Conservation (phyloP, 2,329 filamentous ascomycete genomes). For the Fulvia fulva region DNA sequence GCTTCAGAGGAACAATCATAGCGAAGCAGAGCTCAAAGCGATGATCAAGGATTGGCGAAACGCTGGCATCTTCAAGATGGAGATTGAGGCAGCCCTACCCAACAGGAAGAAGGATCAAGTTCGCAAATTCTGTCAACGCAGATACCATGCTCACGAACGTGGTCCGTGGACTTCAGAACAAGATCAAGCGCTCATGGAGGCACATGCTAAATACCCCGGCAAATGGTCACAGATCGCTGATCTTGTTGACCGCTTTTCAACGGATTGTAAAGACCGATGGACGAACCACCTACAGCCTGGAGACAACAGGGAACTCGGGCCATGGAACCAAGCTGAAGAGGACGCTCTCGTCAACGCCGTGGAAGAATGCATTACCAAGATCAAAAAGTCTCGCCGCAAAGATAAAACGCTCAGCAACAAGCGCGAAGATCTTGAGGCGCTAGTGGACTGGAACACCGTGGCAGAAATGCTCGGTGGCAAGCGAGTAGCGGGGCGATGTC, state of each 20-base stretch:
- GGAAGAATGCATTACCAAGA: constrained; percentile 48
- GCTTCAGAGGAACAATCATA: constrained; percentile 14
- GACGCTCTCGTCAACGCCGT: constrained; percentile 51
- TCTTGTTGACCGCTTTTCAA: constrained; percentile 60
- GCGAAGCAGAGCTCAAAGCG: constrained; percentile 19
- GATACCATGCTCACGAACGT: constrained; percentile 61
- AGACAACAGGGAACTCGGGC: constrained; percentile 48
- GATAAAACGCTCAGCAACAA: constrained; percentile 3
- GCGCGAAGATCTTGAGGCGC: constrained; percentile 46
- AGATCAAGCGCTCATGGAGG: constrained; percentile 50
- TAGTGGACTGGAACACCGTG: constrained; percentile 64
- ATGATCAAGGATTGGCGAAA: constrained; percentile 29
- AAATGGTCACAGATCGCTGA: constrained; percentile 61
- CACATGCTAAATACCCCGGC: constrained; percentile 48
- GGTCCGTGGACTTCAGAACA: constrained; percentile 58
- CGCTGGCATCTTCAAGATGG: constrained; percentile 30
- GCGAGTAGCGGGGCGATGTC: constrained; percentile 64
- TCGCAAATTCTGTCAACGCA: constrained; percentile 51
- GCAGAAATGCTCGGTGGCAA: constrained; percentile 59
- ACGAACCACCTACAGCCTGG: constrained; percentile 63
- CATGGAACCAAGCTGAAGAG: constrained; percentile 62
- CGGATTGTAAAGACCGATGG: constrained; percentile 67
- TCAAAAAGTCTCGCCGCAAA: constrained; percentile 37
- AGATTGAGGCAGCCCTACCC: constrained; percentile 29
- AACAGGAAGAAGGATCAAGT: constrained; percentile 34